These are phyloP conservation scores for Quercus agrifolia DNA, from an alignment of 306 rosid genomes.

Conservation along the genomic window DNA sequence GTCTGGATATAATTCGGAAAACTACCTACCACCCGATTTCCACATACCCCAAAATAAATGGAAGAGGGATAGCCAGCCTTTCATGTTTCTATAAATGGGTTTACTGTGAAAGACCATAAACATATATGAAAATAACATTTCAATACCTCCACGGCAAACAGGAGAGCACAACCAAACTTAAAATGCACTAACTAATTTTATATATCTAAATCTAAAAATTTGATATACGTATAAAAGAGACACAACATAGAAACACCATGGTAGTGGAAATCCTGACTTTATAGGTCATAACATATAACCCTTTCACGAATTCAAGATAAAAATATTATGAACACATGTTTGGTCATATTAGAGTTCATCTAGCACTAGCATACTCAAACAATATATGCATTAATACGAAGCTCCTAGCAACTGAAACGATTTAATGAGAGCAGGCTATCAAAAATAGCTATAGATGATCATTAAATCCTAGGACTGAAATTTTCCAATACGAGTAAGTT, in stretches of 20 bases:
- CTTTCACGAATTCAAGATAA: too few relatives aligned
- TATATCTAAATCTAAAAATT: not conserved
- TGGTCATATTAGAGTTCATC: too few relatives aligned
- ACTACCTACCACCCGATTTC: slow-evolving; percentile 34
- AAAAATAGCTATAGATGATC: not conserved
- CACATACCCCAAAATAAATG: not conserved
- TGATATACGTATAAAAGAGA: not conserved
- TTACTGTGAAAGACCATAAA: slow-evolving; percentile 31
- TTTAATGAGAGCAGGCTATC: not conserved
- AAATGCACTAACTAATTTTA: not conserved
- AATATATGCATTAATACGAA: not conserved
- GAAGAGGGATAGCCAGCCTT: slow-evolving; percentile 4
- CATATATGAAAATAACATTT: slow-evolving; percentile 27
- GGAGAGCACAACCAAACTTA: slow-evolving; percentile 2
- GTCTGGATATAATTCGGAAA: not conserved
- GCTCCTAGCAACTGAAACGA: not conserved
- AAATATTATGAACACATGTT: too few relatives aligned
- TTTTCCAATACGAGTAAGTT: not conserved
- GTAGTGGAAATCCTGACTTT: not conserved
- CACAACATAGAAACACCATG: not conserved
- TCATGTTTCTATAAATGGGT: not conserved
- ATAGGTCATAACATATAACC: not conserved
- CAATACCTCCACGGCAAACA: slow-evolving; percentile 16
- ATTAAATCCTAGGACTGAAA: not conserved
- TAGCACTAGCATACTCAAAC: too few relatives aligned